phyloP scores from a whole-genome alignment of 1,284 basidiomycete genomes.

The Moniliophthora roreri region DNA sequence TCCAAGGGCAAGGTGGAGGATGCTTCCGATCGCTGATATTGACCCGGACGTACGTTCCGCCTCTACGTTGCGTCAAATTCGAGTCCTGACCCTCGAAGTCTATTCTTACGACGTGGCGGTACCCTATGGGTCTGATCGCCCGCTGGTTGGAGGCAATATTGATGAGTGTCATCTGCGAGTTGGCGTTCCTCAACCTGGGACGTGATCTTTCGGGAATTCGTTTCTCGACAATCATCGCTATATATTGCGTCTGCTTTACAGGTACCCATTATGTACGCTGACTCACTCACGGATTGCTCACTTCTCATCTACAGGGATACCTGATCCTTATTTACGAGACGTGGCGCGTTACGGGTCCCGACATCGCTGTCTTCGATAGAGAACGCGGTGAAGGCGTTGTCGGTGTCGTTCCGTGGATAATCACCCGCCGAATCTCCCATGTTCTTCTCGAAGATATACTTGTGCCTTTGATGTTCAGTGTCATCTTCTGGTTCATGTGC shows the following conservation, averaged over 20 bases:
- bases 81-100: constrained; percentile 14
- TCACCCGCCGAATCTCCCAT: constrained; percentile 12
- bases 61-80: constrained; percentile 26
- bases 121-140: constrained; percentile 16
- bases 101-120: constrained; percentile 13
- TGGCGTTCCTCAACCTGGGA: constrained; percentile 16
- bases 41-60: constrained; percentile 2
- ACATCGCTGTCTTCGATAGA: constrained; percentile 45
- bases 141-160: constrained; percentile 17
- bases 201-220: constrained; percentile 16
- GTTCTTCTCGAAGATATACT: constrained; percentile 16
- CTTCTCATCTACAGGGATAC: constrained; percentile 9
- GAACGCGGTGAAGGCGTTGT: constrained; percentile 37
- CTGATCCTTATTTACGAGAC: constrained; percentile 17
- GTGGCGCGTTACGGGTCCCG: constrained; percentile 15
- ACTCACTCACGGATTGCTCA: neutral
- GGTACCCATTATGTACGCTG: neutral
- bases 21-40: neutral
- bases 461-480: constrained; percentile 18
- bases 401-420: constrained; percentile 13
- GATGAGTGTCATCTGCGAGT: constrained; percentile 17
- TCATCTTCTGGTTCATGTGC: constrained; percentile 16
- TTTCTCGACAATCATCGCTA: constrained; percentile 15
- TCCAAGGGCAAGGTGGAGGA: neutral
- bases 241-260: constrained; percentile 15